These are phyloP conservation scores for Thamnidium elegans DNA, from an alignment of 192 early-diverging fungal species.

Conservation along the genomic window DNA sequence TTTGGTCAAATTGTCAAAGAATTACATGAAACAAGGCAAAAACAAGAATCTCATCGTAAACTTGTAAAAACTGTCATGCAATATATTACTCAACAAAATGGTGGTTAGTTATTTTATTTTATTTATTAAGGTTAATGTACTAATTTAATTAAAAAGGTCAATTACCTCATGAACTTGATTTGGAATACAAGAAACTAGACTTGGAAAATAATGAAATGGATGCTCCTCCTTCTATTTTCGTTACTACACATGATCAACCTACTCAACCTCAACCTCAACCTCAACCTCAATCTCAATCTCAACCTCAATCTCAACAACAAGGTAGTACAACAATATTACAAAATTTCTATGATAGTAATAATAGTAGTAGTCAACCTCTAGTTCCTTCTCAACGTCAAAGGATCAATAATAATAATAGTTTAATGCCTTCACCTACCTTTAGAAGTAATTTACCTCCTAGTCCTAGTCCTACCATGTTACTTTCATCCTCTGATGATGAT, in stretches of 20 bases:
- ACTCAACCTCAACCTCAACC: background rate
- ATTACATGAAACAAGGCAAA: constrained; percentile 69
- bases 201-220: background rate
- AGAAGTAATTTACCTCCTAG: constrained; percentile 21
- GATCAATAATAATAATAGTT: background rate
- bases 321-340: background rate
- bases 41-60: constrained; percentile 62
- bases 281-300: background rate
- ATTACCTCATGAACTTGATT: constrained; percentile 15
- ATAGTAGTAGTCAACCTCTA: background rate
- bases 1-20: constrained; percentile 72
- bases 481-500: constrained; percentile 20
- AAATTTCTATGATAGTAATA: background rate
- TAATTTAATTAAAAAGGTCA: constrained; percentile 11
- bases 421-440: constrained; percentile 7
- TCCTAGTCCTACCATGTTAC: constrained; percentile 21
- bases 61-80: constrained; percentile 65
- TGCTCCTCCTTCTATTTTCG: constrained; percentile 28
- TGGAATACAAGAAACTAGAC: background rate
- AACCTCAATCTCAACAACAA: background rate
- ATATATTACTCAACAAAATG: constrained; percentile 47
- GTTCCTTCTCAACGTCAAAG: background rate
- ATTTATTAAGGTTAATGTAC: background rate
- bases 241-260: constrained; percentile 23
- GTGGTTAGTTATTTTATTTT: constrained; percentile 6